These are phyloP conservation scores for Nemania sp. DNA, from an alignment of 2,329 filamentous ascomycete genomes.

Conservation along the genomic window DNA sequence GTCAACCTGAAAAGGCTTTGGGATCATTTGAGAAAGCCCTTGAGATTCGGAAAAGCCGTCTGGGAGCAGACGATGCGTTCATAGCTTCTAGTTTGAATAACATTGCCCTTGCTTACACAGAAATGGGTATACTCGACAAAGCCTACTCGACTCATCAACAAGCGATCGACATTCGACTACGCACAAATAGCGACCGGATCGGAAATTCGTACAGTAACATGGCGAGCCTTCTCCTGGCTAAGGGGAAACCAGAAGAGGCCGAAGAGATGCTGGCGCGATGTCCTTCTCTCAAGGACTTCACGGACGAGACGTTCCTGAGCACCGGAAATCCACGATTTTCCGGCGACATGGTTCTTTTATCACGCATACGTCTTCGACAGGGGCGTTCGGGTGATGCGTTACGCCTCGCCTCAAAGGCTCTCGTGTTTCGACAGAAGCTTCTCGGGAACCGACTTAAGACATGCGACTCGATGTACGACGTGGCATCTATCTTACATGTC, in stretches of 20 bases:
- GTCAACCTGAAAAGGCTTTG: constrained; percentile 30
- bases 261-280: constrained; percentile 41
- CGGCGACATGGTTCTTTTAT: constrained; percentile 36
- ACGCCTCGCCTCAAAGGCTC: constrained; percentile 31
- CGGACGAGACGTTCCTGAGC: constrained; percentile 43
- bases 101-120: constrained; percentile 40
- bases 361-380: constrained; percentile 31
- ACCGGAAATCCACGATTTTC: constrained; percentile 37
- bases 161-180: constrained; percentile 39
- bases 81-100: constrained; percentile 40
- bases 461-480: constrained; percentile 32
- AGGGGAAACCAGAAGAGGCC: constrained; percentile 41
- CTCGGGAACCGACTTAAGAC: constrained; percentile 33
- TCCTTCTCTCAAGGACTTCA: constrained; percentile 41
- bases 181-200: constrained; percentile 38
- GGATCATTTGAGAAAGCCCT: constrained; percentile 31
- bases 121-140: constrained; percentile 37
- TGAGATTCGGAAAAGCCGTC: constrained; percentile 29
- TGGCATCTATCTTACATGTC: constrained; percentile 27
- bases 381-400: constrained; percentile 28
- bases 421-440: constrained; percentile 31
- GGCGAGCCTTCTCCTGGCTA: constrained; percentile 41
- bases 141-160: constrained; percentile 36
- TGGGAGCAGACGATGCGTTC: constrained; percentile 33
- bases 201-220: constrained; percentile 46